These are phyloP conservation scores for Neurospora terricola DNA, from an alignment of 495 filamentous ascomycete species.

Conservation along the genomic window DNA sequence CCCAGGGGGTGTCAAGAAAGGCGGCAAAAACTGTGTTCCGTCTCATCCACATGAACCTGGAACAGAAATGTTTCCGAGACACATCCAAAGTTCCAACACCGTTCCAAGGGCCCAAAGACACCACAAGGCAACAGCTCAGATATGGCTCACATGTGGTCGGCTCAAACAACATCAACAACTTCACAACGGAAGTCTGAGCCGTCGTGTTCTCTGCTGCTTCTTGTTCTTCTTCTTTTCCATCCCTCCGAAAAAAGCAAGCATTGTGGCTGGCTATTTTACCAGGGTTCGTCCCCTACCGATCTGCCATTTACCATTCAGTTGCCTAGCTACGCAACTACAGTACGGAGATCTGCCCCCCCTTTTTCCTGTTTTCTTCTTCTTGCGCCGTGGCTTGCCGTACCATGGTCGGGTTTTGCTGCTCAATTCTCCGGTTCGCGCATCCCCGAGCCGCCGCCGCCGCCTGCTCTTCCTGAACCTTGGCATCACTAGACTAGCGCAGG, in stretches of 20 bases:
- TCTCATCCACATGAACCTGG: not conserved
- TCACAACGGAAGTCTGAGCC: not conserved
- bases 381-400: not conserved
- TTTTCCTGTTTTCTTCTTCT: not conserved
- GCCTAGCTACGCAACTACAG: not conserved
- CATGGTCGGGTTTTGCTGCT: not conserved
- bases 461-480: not conserved
- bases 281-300: not conserved
- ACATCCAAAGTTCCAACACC: too few relatives aligned
- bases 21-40: not conserved
- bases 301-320: not conserved
- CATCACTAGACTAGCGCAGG: not conserved
- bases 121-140: not conserved
- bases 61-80: not conserved
- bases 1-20: not conserved
- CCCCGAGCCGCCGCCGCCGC: not conserved
- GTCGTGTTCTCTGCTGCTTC: not conserved
- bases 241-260: not conserved
- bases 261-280: not conserved
- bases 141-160: not conserved
- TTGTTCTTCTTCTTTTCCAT: not conserved
- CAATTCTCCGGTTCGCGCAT: not conserved
- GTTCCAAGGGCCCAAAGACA: not conserved
- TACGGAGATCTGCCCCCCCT: not conserved
- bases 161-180: not conserved